Evolutionary conservation across 2,329 filamentous ascomycete genomes (phyloP), one percentile per base, ranked within the genome.

Genomic region (Westerdykella ornata): DNA sequence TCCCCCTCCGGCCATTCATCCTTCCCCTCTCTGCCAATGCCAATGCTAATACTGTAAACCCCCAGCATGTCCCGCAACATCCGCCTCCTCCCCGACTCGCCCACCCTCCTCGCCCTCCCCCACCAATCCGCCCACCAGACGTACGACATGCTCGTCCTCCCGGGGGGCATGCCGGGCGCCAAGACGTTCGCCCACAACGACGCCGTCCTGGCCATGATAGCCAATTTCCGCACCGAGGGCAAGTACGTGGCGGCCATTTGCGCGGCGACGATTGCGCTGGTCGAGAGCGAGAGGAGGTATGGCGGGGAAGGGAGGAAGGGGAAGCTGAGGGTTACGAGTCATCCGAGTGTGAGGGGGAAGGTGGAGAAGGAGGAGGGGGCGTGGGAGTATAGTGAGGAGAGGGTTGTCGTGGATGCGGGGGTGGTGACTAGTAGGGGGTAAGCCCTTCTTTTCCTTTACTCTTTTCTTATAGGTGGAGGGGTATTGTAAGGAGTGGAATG

Each of bases 201-300:
- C 2, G 17, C 45, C 0, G 63, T 64, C 1, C 49, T 61, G 1
- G 40, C 57, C 7, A 44, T 68, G 33, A 58, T 68, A 22, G 37
- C 41, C 28, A 39, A 46, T 0, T 68, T 66, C 42, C 53, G 54
- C 1, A 43, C 46, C 1, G 51, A 44, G 17, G 58, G 56, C 0
- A 67, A 63, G 42, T 59, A 46, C 30, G 61, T 66, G 1, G 64
- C 56, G 1, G 54, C 58, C 0, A 68, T 68, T 5, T 68, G 66
- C 30, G 65, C 65, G 3, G 65, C 53, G 1, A 67, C 66, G 1
- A 67, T 63, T 11, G 63, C 63, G 26, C 48, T 68, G 1, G 63
- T 67, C 9, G 57, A 59, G 4, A 48, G 51, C 13, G 48, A 49
- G 44, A 43, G 51, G 37, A 47, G 48, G 39, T 39, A 41, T 16